phyloP scores from a whole-genome alignment of 2,329 filamentous ascomycete genomes.

The Aspergillus neoniger region DNA sequence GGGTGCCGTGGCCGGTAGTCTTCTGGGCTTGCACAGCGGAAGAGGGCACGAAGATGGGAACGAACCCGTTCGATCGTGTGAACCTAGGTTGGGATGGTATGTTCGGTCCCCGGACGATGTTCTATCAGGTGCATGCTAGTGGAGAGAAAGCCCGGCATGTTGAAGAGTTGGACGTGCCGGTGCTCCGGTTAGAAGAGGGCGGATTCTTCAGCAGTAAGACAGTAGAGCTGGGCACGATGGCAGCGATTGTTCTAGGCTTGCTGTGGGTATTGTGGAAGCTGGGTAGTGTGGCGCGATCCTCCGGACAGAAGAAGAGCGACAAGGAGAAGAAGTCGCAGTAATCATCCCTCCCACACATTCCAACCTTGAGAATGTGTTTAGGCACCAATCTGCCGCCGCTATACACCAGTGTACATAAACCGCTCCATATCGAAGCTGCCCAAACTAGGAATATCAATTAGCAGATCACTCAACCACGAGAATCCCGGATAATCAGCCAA shows the following conservation, averaged over 20 bases:
- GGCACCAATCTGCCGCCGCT: background rate
- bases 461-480: conserved; percentile 47
- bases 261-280: conserved; percentile 69
- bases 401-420: conserved; percentile 21
- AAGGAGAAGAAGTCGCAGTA: conserved; percentile 33
- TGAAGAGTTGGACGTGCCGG: conserved; percentile 64
- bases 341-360: background rate
- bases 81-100: conserved; percentile 83
- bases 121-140: conserved; percentile 71
- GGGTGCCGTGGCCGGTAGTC: conserved; percentile 77
- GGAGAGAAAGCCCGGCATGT: conserved; percentile 42
- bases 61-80: conserved; percentile 82
- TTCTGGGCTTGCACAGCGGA: conserved; percentile 84
- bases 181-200: conserved; percentile 59
- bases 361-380: background rate
- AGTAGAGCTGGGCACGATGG: conserved; percentile 59
- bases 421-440: conserved; percentile 48
- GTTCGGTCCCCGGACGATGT: conserved; percentile 75
- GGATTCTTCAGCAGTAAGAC: conserved; percentile 35
- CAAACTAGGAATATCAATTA: conserved; percentile 49
- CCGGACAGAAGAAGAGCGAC: conserved; percentile 18
- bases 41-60: conserved; percentile 63
- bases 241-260: conserved; percentile 64
- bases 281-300: conserved; percentile 29
- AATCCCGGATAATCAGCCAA: conserved; percentile 38